A percentile compares a stretch with the other conserved stretches of the same genome.
Evolutionary conservation across 805 yeast genomes (phyloP).

Genomic region (Lachancea kluyveri): DNA sequence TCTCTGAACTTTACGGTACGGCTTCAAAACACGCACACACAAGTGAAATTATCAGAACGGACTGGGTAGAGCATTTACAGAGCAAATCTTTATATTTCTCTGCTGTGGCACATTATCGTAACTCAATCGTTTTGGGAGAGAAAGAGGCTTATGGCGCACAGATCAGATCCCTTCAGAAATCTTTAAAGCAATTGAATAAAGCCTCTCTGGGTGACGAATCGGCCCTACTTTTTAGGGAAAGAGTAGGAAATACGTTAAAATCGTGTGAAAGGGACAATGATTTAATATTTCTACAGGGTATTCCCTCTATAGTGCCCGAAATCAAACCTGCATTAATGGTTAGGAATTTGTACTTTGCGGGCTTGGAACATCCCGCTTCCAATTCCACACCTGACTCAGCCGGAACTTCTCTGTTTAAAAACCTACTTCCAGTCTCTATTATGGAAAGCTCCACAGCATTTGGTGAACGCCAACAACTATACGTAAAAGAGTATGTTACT

Average conservation of each 20-base stretch:
- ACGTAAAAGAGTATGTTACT: slow-evolving; percentile 39
- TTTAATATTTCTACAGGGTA: slow-evolving; percentile 61
- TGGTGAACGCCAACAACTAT: slow-evolving; percentile 55
- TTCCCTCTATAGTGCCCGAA: slow-evolving; percentile 47
- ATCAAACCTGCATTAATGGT: slow-evolving; percentile 50
- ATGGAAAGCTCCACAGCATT: slow-evolving; percentile 64
- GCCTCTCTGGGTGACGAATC: slow-evolving; percentile 37
- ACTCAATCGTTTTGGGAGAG: slow-evolving; percentile 36
- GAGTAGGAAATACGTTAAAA: slow-evolving; percentile 39
- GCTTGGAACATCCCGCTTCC: slow-evolving; percentile 29
- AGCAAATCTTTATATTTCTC: slow-evolving; percentile 60
- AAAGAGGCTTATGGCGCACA: slow-evolving; percentile 60
- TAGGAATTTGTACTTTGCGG: slow-evolving; percentile 36
- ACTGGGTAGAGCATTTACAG: slow-evolving; percentile 58
- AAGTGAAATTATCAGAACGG: slow-evolving; percentile 48
- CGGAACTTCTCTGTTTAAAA: slow-evolving; percentile 41
- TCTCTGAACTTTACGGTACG: slow-evolving; percentile 46
- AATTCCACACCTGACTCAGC: slow-evolving; percentile 14
- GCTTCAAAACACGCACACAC: slow-evolving; percentile 39
- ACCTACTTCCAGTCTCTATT: slow-evolving; percentile 59
- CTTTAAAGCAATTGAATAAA: slow-evolving; percentile 33
- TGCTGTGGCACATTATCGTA: slow-evolving; percentile 65
- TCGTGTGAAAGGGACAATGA: slow-evolving; percentile 76
- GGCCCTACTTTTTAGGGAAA: slow-evolving; percentile 36
- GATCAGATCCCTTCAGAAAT: slow-evolving; percentile 41